A percentile compares a stretch with the other conserved stretches of the same genome.
Evolutionary conservation across 2,329 filamentous ascomycete genomes (phyloP).

Genomic region (Furcasterigmium furcatum): DNA sequence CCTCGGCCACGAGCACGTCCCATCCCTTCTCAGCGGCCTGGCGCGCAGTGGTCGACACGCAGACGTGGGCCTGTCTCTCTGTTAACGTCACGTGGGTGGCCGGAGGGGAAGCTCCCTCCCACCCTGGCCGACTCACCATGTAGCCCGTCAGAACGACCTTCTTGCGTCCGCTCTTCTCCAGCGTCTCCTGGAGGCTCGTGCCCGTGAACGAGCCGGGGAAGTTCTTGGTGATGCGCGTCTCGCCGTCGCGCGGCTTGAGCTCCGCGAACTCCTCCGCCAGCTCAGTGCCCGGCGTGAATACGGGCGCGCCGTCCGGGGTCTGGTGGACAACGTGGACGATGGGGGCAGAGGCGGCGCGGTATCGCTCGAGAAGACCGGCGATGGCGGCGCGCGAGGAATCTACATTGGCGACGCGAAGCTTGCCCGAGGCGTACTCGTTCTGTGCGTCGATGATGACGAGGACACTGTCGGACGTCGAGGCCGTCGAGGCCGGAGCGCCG

Average conservation of each 20-base stretch:
- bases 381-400: conserved; percentile 53
- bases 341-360: conserved; percentile 46
- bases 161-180: conserved; percentile 46
- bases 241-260: conserved; percentile 47
- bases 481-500: conserved; percentile 51
- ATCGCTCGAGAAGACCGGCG: conserved; percentile 52
- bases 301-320: conserved; percentile 56
- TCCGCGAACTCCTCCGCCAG: conserved; percentile 61
- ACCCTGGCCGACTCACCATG: conserved; percentile 38
- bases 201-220: conserved; percentile 57
- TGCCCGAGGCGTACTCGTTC: conserved; percentile 62
- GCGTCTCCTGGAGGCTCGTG: conserved; percentile 51
- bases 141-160: conserved; percentile 62
- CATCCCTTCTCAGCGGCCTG: conserved; percentile 59
- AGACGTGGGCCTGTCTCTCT: conserved; percentile 57
- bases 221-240: conserved; percentile 57
- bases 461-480: conserved; percentile 53
- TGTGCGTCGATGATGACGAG: conserved; percentile 70
- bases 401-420: conserved; percentile 53
- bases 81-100: too few relatives aligned
- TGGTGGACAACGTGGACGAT: conserved; percentile 61
- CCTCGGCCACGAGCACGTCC: conserved; percentile 58
- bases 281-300: conserved; percentile 61
- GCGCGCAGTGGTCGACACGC: conserved; percentile 61
- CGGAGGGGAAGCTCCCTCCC: too few relatives aligned